Evolutionary conservation across 2,329 filamentous ascomycete genomes (phyloP).

Genomic region (Ascochyta clinopodiicola): DNA sequence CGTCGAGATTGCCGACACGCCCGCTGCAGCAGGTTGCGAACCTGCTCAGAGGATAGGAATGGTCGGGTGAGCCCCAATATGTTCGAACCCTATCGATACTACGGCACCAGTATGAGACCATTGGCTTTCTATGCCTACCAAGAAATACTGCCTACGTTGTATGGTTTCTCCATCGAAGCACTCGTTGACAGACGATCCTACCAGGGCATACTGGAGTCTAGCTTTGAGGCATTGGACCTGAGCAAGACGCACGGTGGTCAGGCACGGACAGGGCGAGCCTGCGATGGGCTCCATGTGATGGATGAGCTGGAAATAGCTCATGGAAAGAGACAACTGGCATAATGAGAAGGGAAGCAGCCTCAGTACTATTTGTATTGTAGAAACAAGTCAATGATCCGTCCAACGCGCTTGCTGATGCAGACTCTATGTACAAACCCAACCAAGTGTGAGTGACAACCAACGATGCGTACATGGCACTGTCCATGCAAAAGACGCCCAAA

Average conservation of each 20-base stretch:
- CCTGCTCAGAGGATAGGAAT: too few relatives aligned
- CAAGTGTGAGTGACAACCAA: not conserved
- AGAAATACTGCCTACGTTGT: not conserved
- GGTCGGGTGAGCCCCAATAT: not conserved
- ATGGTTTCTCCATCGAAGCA: not conserved
- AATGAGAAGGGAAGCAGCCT: not conserved
- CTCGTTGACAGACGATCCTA: not conserved
- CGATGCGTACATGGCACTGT: not conserved
- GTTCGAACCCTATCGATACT: not conserved
- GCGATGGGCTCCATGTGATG: not conserved
- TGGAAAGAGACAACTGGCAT: not conserved
- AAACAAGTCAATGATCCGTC: not conserved
- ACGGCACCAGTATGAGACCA: not conserved
- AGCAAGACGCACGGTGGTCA: not conserved
- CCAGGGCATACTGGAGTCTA: not conserved
- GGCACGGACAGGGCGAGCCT: not conserved
- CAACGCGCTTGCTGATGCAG: conserved; percentile 13
- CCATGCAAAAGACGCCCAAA: not conserved
- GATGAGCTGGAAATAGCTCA: not conserved
- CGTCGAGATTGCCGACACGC: not conserved
- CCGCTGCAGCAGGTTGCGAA: not conserved
- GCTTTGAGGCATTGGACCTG: not conserved
- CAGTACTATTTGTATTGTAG: not conserved
- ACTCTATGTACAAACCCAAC: conserved; percentile 7
- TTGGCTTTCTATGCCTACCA: not conserved